Evolutionary conservation across 2,329 filamentous ascomycete species (phyloP).

Genomic region (Pseudogymnoascus sp.): DNA sequence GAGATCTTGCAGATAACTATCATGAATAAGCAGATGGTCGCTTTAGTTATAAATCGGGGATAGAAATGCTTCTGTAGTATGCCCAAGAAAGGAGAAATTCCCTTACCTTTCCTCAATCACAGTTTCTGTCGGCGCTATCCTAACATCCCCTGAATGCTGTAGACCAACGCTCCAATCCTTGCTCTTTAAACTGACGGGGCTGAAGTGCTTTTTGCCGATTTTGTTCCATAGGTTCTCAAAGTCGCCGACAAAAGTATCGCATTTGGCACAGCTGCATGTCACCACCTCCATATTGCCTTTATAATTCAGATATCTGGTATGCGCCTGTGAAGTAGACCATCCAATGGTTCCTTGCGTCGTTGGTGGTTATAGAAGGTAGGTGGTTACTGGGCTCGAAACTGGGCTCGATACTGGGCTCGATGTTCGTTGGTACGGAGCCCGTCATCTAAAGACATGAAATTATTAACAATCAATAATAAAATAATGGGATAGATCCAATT

Average conservation of each 20-base stretch:
- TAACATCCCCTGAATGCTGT: slow-evolving; percentile 18
- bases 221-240: slow-evolving; percentile 26
- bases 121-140: slow-evolving; percentile 18
- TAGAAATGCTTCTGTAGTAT: neutral
- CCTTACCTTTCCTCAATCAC: slow-evolving; percentile 22
- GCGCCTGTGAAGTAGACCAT: neutral
- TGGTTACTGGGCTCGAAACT: neutral
- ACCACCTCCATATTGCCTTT: slow-evolving; percentile 19
- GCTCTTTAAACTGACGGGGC: slow-evolving; percentile 18
- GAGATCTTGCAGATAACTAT: slow-evolving; percentile 25
- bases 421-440: neutral
- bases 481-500: neutral
- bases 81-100: neutral
- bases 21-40: neutral
- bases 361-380: neutral
- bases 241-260: slow-evolving; percentile 20
- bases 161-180: slow-evolving; percentile 17
- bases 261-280: slow-evolving; percentile 22
- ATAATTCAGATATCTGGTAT: neutral
- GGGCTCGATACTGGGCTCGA: neutral
- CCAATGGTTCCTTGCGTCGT: neutral
- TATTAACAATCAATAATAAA: neutral
- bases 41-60: neutral
- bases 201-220: slow-evolving; percentile 26
- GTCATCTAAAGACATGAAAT: neutral